Conservation (phyloP, 116 monocot species). For the Papilionanthe hybrid region DNA sequence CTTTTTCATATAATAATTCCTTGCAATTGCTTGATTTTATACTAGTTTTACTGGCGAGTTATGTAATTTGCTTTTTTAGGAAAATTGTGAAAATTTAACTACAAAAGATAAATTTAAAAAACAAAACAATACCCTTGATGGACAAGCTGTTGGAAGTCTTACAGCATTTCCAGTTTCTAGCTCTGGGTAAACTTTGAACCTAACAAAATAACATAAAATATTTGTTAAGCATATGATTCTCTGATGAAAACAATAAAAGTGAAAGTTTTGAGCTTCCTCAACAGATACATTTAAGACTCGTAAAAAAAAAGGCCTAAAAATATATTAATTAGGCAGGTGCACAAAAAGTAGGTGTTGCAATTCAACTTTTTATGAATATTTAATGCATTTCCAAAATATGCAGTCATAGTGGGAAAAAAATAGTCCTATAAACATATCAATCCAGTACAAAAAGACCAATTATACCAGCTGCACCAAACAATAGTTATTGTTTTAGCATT, state of each 20-base stretch:
- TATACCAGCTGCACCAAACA: background rate
- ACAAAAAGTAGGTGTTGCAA: background rate
- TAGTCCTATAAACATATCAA: background rate
- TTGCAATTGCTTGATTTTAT: too few species aligned
- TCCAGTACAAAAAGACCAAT: background rate
- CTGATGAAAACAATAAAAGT: background rate
- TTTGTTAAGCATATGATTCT: background rate
- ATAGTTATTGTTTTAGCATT: background rate
- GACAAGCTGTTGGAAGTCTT: slow-evolving; percentile 68
- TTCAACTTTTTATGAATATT: background rate
- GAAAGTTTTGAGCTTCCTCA: background rate
- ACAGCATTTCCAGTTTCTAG: slow-evolving; percentile 84
- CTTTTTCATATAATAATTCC: too few species aligned
- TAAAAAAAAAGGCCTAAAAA: background rate
- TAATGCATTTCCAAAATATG: background rate
- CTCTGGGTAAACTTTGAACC: slow-evolving; percentile 90
- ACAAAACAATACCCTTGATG: slow-evolving; percentile 50
- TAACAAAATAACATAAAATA: slow-evolving; percentile 17
- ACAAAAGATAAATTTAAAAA: background rate
- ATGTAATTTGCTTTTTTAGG: too few species aligned
- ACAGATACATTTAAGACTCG: background rate
- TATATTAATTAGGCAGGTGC: background rate
- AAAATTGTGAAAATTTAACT: too few species aligned
- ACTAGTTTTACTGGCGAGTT: too few species aligned
- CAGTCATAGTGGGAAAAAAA: too few species aligned